A percentile compares a stretch with the other conserved stretches of the same genome.
phyloP scores from a whole-genome alignment of 2,329 filamentous ascomycete genomes.

The Shiraia bambusicola region DNA sequence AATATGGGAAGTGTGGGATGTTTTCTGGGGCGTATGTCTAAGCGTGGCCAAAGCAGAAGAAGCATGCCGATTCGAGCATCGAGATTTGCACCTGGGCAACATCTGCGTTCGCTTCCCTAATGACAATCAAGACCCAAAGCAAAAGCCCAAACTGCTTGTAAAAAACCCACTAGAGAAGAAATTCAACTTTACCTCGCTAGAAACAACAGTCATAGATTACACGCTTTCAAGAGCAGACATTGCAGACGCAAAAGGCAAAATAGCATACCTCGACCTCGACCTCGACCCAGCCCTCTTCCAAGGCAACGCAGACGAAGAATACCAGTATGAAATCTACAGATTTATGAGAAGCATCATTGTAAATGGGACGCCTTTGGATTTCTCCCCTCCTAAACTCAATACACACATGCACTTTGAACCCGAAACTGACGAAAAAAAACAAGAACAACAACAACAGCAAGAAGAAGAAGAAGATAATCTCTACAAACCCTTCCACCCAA shows the following conservation, averaged over 20 bases:
- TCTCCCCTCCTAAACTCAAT: conserved; percentile 9
- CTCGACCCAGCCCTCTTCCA: conserved; percentile 49
- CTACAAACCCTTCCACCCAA: conserved; percentile 51
- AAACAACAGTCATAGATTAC: conserved; percentile 68
- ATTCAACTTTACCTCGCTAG: conserved; percentile 56
- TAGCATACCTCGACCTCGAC: conserved; percentile 52
- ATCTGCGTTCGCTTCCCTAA: conserved; percentile 55
- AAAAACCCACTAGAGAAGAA: conserved; percentile 42
- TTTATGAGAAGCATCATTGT: conserved; percentile 53
- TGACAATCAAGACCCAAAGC: too few relatives aligned
- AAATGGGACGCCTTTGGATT: conserved; percentile 45
- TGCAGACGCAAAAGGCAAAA: conserved; percentile 24
- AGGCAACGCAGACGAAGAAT: conserved; percentile 51
- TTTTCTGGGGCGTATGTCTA: conserved; percentile 67
- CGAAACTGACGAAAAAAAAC: too few relatives aligned
- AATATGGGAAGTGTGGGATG: conserved; percentile 58
- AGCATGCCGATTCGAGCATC: conserved; percentile 63
- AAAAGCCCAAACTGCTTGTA: too few relatives aligned
- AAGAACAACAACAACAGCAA: too few relatives aligned
- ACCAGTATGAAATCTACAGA: conserved; percentile 60
- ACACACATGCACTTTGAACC: conserved; percentile 35
- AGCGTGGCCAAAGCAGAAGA: conserved; percentile 63
- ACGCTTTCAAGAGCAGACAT: conserved; percentile 64
- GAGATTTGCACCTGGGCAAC: conserved; percentile 68
- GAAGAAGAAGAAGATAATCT: not conserved